A percentile compares a stretch with the other conserved stretches of the same genome.
phyloP scores from a whole-genome alignment of 257 asterid species.

The Craterostigma plantagineum region DNA sequence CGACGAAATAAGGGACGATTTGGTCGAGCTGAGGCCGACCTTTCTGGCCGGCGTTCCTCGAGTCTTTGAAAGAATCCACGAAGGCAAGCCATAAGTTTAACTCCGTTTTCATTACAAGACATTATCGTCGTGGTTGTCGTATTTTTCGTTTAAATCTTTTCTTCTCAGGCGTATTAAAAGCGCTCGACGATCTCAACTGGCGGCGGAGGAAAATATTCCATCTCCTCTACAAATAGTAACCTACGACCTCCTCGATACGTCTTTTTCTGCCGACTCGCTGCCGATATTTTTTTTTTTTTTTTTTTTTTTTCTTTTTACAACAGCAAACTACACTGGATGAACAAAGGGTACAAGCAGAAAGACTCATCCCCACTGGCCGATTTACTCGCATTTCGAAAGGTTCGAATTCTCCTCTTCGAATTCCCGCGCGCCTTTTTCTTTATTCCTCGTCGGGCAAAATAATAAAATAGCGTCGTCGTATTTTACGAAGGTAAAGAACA shows the following conservation, averaged over 20 bases:
- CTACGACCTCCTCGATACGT: not conserved
- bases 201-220: conserved; percentile 59
- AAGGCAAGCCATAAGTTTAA: conserved; percentile 27
- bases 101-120: not conserved
- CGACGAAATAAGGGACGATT: conserved; percentile 67
- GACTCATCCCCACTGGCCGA: conserved; percentile 77
- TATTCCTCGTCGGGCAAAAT: no score
- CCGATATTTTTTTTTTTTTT: not conserved
- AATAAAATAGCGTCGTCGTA: conserved; percentile 3
- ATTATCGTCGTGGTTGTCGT: not conserved
- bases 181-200: conserved; percentile 74
- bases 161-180: conserved; percentile 57
- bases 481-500: conserved; percentile 42
- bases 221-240: conserved; percentile 62
- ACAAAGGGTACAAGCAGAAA: conserved; percentile 72
- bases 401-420: conserved; percentile 7
- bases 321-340: conserved; percentile 96
- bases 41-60: conserved; percentile 94
- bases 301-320: not conserved
- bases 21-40: conserved; percentile 73
- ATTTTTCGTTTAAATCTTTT: no score
- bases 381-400: conserved; percentile 89
- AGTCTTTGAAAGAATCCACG: conserved; percentile 70
- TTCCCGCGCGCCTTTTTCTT: no score
- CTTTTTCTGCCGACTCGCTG: not conserved